Conservation (phyloP, 345 rosid species). For the Bruguiera sexangula region DNA sequence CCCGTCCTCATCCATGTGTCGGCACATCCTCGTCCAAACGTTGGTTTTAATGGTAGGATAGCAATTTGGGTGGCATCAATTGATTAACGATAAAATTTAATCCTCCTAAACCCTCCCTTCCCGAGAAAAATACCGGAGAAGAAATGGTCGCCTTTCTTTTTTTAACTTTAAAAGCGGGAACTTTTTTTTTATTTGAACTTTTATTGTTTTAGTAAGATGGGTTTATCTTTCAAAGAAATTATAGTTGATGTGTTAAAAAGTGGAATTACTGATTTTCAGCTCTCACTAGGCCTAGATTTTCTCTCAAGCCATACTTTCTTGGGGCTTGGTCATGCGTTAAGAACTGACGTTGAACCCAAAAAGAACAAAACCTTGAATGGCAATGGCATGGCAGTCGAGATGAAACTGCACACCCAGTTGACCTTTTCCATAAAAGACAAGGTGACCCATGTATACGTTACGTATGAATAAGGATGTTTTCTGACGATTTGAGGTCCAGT, state of each 20-base stretch:
- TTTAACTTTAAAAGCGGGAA: too few relatives aligned
- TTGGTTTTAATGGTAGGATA: background rate
- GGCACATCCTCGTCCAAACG: constrained; percentile 10
- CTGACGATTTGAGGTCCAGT: background rate
- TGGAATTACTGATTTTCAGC: background rate
- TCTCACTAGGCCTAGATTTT: background rate
- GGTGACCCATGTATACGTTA: background rate
- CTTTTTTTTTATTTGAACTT: too few relatives aligned
- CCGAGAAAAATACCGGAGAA: background rate
- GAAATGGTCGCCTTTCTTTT: background rate
- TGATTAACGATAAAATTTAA: background rate
- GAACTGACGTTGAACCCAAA: background rate
- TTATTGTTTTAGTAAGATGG: too few relatives aligned
- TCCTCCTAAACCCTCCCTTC: background rate
- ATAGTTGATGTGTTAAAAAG: too few relatives aligned
- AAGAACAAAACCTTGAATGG: background rate
- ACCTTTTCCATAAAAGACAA: constrained; percentile 7
- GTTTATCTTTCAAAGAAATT: too few relatives aligned
- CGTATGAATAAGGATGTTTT: background rate
- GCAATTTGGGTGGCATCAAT: background rate
- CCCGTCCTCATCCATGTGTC: constrained; percentile 3
- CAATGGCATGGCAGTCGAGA: constrained; percentile 12
- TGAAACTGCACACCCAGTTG: constrained; percentile 9
- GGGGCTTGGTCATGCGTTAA: constrained; percentile 2
- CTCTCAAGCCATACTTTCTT: background rate